Percentiles rank a stretch among this genome's conserved stretches.
phyloP scores from a whole-genome alignment of 805 yeast species.

The Ogataea pilisensis region DNA sequence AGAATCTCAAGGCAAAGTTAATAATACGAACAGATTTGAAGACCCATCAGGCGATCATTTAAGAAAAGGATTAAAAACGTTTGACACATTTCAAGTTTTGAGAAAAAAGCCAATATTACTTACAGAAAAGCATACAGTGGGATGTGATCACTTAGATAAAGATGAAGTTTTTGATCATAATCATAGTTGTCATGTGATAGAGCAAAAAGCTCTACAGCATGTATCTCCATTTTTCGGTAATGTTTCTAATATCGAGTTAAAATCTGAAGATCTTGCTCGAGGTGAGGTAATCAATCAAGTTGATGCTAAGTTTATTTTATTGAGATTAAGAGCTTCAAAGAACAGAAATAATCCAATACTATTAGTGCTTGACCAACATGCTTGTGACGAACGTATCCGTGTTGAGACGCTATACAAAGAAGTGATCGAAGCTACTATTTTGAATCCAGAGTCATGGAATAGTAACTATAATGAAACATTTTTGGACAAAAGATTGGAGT shows the following conservation, averaged over 20 bases:
- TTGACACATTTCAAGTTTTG: slow-evolving; percentile 2
- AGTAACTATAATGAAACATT: neutral
- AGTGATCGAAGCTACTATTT: slow-evolving; percentile 28
- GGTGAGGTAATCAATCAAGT: slow-evolving; percentile 50
- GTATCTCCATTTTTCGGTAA: slow-evolving; percentile 16
- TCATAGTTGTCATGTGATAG: slow-evolving; percentile 1
- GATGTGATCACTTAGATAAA: too few species aligned
- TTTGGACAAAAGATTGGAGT: slow-evolving; percentile 10
- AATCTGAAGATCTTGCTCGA: slow-evolving; percentile 18
- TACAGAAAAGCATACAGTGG: too few species aligned
- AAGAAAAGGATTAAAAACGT: neutral
- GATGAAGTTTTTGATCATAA: too few species aligned
- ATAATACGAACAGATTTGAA: neutral
- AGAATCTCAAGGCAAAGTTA: neutral
- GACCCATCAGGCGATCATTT: too few species aligned
- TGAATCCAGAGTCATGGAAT: neutral
- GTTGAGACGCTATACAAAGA: slow-evolving; percentile 49
- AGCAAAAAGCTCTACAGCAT: neutral
- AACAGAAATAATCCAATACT: slow-evolving; percentile 16
- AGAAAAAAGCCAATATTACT: neutral
- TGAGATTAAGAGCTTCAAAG: slow-evolving; percentile 19
- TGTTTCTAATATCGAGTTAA: slow-evolving; percentile 11
- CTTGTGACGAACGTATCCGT: slow-evolving; percentile 71
- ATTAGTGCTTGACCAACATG: slow-evolving; percentile 73
- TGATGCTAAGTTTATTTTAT: slow-evolving; percentile 59